phyloP scores from a whole-genome alignment of 2,329 filamentous ascomycete genomes.

The Magnaporthales sp. region DNA sequence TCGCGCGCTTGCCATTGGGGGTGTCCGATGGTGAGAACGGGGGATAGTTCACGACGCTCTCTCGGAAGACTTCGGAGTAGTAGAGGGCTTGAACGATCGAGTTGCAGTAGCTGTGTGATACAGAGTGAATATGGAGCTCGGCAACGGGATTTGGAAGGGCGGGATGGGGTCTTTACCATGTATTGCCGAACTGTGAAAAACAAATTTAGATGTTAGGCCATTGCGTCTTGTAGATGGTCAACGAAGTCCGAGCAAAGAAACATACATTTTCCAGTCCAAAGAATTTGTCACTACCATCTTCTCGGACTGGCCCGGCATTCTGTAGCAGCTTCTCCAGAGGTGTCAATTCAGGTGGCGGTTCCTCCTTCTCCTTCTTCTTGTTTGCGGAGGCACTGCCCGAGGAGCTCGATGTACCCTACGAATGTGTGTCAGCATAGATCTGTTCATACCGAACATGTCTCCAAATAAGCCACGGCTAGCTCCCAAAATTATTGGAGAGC shows the following conservation, averaged over 20 bases:
- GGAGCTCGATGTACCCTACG: conserved; percentile 34
- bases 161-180: conserved; percentile 57
- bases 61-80: conserved; percentile 88
- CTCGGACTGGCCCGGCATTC: conserved; percentile 69
- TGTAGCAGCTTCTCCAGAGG: conserved; percentile 68
- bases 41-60: conserved; percentile 89
- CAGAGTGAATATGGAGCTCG: neutral
- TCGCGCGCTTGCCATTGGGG: conserved; percentile 48
- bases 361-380: conserved; percentile 51
- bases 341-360: conserved; percentile 48
- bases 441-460: neutral
- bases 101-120: conserved; percentile 74
- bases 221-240: conserved; percentile 6
- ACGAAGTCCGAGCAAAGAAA: conserved; percentile 12
- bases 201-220: conserved; percentile 1
- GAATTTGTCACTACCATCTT: conserved; percentile 94
- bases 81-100: conserved; percentile 97
- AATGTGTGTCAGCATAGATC: neutral
- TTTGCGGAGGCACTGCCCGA: conserved; percentile 28
- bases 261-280: conserved; percentile 97
- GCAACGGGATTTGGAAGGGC: neutral
- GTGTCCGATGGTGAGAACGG: conserved; percentile 60
- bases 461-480: neutral
- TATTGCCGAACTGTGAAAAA: conserved; percentile 76
- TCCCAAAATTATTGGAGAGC: neutral